phyloP scores from a whole-genome alignment of 2,329 filamentous ascomycete genomes.

The Neocatenulostroma microsporum region DNA sequence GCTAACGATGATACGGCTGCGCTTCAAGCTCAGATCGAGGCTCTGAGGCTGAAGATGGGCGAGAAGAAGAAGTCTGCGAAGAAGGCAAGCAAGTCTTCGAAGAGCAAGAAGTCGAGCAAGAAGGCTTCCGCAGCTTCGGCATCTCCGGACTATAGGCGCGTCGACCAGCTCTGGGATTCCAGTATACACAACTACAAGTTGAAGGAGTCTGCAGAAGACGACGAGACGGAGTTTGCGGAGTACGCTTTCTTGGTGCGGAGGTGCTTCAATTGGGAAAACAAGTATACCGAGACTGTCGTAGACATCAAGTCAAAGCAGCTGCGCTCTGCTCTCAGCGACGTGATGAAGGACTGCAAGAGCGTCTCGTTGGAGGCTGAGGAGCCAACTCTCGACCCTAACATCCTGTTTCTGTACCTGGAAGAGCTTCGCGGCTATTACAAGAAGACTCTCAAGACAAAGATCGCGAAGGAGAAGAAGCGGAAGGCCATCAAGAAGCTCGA shows the following conservation, averaged over 20 bases:
- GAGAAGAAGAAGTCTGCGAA: no score
- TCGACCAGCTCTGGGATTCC: constrained; percentile 54
- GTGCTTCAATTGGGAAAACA: constrained; percentile 77
- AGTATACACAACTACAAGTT: constrained; percentile 59
- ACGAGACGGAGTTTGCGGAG: constrained; percentile 64
- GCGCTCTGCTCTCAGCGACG: constrained; percentile 59
- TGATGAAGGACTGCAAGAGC: constrained; percentile 70
- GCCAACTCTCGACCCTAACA: constrained; percentile 52
- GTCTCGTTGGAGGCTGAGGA: constrained; percentile 73
- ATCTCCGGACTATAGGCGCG: constrained; percentile 59
- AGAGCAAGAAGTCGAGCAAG: constrained; percentile 20
- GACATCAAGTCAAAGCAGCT: constrained; percentile 80
- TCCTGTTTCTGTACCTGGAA: constrained; percentile 59
- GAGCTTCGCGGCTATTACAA: constrained; percentile 57
- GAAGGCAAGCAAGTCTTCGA: constrained; percentile 11
- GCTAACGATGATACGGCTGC: constrained; percentile 13
- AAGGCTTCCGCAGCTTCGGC: constrained; percentile 39
- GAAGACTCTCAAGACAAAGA: constrained; percentile 55
- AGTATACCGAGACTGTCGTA: constrained; percentile 64
- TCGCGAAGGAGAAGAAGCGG: constrained; percentile 53
- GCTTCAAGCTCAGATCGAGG: constrained; percentile 9
- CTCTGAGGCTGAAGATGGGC: constrained; percentile 18
- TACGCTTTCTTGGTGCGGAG: constrained; percentile 78
- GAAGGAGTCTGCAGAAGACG: constrained; percentile 57
- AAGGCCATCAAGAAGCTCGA: constrained; percentile 53